Percentiles rank a stretch among this genome's conserved stretches.
These are phyloP conservation scores for Hyaloscypha hepaticicola DNA, from an alignment of 495 filamentous ascomycete species.

Conservation along the genomic window DNA sequence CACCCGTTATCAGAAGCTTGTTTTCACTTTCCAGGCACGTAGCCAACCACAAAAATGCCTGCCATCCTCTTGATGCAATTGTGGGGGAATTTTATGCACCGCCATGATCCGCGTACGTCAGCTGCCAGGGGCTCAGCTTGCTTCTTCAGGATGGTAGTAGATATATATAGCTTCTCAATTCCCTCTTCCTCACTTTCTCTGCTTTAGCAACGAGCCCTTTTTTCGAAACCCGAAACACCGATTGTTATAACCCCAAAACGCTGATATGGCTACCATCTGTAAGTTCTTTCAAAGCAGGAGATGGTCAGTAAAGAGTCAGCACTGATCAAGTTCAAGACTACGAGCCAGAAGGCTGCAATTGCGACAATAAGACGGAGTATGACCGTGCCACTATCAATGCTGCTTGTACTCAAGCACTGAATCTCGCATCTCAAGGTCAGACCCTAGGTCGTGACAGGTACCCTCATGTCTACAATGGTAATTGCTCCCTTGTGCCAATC, in stretches of 20 bases:
- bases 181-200: not conserved
- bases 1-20: conserved; percentile 1
- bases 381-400: conserved; percentile 22
- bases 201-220: not conserved
- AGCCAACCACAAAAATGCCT: conserved; percentile 6
- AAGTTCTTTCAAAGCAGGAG: not conserved
- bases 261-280: conserved; percentile 13
- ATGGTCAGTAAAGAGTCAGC: not conserved
- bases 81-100: conserved; percentile 2
- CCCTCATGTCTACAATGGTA: conserved; percentile 33
- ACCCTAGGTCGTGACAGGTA: conserved; percentile 32
- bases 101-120: conserved; percentile 3
- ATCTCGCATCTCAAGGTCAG: conserved; percentile 28
- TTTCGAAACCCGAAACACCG: not conserved
- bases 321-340: conserved; percentile 10
- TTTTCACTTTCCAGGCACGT: not conserved
- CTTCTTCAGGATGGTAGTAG: not conserved
- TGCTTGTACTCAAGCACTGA: conserved; percentile 26
- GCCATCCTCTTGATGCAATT: not conserved
- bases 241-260: not conserved
- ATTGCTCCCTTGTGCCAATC: not conserved
- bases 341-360: conserved; percentile 28
- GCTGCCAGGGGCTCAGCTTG: not conserved
- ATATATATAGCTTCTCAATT: not conserved
- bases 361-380: conserved; percentile 25